Evolutionary conservation across 192 early-diverging fungal genomes (phyloP).

Genomic region (Dissophora globulifera): DNA sequence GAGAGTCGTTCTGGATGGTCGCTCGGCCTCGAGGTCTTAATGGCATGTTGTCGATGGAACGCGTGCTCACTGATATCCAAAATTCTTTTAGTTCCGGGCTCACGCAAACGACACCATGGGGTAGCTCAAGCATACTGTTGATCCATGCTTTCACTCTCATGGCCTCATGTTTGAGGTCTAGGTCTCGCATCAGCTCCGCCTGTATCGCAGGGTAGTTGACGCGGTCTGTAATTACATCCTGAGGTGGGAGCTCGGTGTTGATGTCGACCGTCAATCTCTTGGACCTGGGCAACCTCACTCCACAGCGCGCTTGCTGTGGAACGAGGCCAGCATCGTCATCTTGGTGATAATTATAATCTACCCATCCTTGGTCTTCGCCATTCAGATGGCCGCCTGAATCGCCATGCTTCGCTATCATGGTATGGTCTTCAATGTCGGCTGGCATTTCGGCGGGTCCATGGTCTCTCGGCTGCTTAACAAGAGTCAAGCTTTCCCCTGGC

Average conservation of each 20-base stretch:
- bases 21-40: neutral
- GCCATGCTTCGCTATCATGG: too few relatives aligned
- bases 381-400: too few relatives aligned
- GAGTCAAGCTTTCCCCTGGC: neutral
- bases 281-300: neutral
- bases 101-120: neutral
- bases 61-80: conserved; percentile 14
- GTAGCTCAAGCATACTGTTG: conserved; percentile 3
- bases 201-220: conserved; percentile 10
- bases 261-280: conserved; percentile 6
- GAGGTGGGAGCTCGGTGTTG: conserved; percentile 8
- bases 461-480: conserved; percentile 13
- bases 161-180: neutral
- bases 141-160: neutral
- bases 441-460: too few relatives aligned
- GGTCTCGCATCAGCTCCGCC: conserved; percentile 7
- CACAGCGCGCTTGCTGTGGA: neutral
- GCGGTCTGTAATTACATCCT: neutral
- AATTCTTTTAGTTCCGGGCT: conserved; percentile 12
- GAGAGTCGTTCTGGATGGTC: neutral
- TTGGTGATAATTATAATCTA: neutral
- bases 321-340: neutral
- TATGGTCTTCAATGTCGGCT: too few relatives aligned
- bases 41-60: neutral
- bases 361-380: neutral